A percentile compares a stretch with the other conserved stretches of the same genome.
Evolutionary conservation across 495 filamentous ascomycete species (phyloP).

Genomic region (Daldinia decipiens): DNA sequence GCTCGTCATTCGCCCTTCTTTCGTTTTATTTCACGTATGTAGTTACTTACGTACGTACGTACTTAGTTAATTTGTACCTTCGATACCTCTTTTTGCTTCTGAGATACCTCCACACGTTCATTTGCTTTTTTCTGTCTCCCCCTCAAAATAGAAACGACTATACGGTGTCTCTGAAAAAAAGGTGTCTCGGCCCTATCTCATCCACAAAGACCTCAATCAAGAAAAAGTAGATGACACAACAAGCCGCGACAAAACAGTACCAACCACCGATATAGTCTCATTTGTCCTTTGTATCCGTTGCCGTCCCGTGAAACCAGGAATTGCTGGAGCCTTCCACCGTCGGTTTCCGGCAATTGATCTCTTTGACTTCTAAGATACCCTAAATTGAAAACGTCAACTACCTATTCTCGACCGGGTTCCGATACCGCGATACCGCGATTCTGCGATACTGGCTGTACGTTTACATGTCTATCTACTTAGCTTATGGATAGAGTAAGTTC

Average conservation of each 20-base stretch:
- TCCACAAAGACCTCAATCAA: constrained; percentile 18
- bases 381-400: constrained; percentile 10
- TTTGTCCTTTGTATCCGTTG: constrained; percentile 43
- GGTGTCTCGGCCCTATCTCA: constrained; percentile 39
- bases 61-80: constrained; percentile 22
- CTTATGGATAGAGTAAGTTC: constrained; percentile 32
- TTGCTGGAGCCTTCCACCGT: constrained; percentile 30
- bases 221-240: constrained; percentile 28
- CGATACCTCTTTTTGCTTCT: constrained; percentile 7
- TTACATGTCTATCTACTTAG: constrained; percentile 11
- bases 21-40: constrained; percentile 13
- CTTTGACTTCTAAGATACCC: constrained; percentile 34
- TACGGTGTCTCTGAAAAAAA: constrained; percentile 28
- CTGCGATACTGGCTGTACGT: constrained; percentile 20
- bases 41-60: constrained; percentile 28
- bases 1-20: constrained; percentile 18
- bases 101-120: constrained; percentile 17
- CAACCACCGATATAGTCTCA: constrained; percentile 37
- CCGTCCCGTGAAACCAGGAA: constrained; percentile 28
- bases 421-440: constrained; percentile 13
- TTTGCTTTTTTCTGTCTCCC: constrained; percentile 18
- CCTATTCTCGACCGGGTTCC: constrained; percentile 17
- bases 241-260: constrained; percentile 21
- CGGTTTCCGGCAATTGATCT: constrained; percentile 28
- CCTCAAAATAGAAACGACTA: constrained; percentile 26